Conservation (phyloP, 2,329 filamentous ascomycete species). For the Penicillium sp. region DNA sequence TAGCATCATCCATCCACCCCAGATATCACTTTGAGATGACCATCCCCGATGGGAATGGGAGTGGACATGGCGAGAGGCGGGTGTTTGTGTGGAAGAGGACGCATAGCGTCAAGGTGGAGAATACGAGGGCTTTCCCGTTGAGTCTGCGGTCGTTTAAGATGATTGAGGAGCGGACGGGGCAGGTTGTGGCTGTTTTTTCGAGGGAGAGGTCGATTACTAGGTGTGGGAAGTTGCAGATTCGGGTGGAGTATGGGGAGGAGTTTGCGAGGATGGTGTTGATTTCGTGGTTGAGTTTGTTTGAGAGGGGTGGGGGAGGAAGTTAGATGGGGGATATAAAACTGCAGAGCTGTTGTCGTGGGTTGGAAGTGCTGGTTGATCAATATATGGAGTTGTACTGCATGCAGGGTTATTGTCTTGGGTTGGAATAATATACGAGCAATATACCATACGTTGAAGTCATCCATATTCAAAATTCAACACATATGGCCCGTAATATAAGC, state of each 20-base stretch:
- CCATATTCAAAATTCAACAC: too few species aligned
- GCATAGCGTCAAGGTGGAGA: conserved; percentile 30
- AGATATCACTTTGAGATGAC: conserved; percentile 36
- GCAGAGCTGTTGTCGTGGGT: background rate
- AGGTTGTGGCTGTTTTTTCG: conserved; percentile 30
- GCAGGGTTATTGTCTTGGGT: too few species aligned
- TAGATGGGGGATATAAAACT: background rate
- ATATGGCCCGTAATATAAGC: too few species aligned
- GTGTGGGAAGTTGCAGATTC: conserved; percentile 27
- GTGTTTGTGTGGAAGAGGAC: conserved; percentile 40
- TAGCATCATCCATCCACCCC: conserved; percentile 26
- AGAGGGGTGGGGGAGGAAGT: conserved; percentile 27
- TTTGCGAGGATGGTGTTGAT: conserved; percentile 30
- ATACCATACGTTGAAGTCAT: background rate
- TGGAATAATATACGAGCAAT: too few species aligned
- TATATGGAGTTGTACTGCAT: too few species aligned
- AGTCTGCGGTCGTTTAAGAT: conserved; percentile 38
- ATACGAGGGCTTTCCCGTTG: conserved; percentile 23
- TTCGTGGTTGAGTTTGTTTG: conserved; percentile 26
- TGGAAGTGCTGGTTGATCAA: too few species aligned
- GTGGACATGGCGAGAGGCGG: conserved; percentile 19
- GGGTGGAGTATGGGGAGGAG: conserved; percentile 22
- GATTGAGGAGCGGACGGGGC: conserved; percentile 24
- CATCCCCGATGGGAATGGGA: conserved; percentile 5
- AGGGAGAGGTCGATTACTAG: conserved; percentile 15